Conservation (phyloP, 83 land plant species). For the Isoetes engelmannii region DNA sequence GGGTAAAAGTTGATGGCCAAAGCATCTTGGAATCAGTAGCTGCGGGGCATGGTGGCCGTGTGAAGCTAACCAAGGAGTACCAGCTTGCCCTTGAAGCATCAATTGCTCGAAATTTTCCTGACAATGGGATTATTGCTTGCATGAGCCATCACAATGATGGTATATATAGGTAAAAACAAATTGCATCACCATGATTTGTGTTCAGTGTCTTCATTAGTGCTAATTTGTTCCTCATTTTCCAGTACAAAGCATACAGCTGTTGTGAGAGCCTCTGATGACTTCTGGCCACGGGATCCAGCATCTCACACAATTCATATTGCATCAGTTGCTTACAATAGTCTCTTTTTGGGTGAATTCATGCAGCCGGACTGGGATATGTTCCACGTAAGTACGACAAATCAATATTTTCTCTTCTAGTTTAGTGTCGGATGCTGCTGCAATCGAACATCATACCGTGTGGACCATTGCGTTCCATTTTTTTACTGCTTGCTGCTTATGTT, state of each 20-base stretch:
- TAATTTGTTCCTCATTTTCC: conserved; percentile 9
- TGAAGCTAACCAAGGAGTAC: conserved; percentile 56
- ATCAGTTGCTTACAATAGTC: conserved; percentile 77
- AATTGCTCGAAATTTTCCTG: conserved; percentile 70
- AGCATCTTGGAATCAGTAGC: conserved; percentile 89
- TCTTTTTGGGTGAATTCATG: conserved; percentile 93
- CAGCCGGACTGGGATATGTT: conserved; percentile 99
- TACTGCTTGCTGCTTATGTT: too few relatives aligned
- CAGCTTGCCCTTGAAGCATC: conserved; percentile 83
- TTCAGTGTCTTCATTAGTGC: not conserved
- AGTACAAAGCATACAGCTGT: conserved; percentile 74
- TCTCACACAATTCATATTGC: conserved; percentile 95
- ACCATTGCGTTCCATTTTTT: too few relatives aligned
- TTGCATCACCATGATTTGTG: too few relatives aligned
- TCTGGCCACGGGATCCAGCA: conserved; percentile 81
- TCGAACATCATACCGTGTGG: too few relatives aligned
- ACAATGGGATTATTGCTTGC: conserved; percentile 88
- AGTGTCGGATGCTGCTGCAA: too few relatives aligned
- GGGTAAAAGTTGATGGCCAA: conserved; percentile 95
- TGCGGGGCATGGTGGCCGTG: conserved; percentile 80
- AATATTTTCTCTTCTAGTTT: too few relatives aligned
- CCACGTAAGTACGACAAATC: conserved; percentile 39
- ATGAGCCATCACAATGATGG: conserved; percentile 93
- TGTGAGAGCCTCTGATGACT: conserved; percentile 89
- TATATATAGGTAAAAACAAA: conserved; percentile 53